Percentiles rank a stretch among this genome's conserved stretches.
These are phyloP conservation scores for Agaricus blazei DNA, from an alignment of 768 basidiomycete species.

Conservation along the genomic window DNA sequence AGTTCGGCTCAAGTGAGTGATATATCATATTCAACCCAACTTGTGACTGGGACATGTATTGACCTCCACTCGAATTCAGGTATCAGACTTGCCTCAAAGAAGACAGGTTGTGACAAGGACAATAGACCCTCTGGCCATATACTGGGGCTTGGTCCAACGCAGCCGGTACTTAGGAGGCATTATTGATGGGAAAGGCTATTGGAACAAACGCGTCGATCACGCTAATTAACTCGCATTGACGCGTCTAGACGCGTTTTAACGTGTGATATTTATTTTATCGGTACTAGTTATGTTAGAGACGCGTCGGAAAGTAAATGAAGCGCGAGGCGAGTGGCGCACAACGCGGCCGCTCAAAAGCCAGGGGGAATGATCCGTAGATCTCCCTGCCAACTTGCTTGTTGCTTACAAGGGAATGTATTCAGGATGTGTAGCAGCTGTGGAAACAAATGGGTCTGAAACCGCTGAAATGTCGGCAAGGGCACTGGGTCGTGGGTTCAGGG, in stretches of 20 bases:
- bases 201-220: constrained; percentile 16
- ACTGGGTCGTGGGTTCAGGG: neutral
- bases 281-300: constrained; percentile 6
- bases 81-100: too few relatives aligned
- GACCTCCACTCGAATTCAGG: too few relatives aligned
- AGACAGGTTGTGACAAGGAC: too few relatives aligned
- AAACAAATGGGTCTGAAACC: too few relatives aligned
- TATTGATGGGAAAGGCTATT: neutral
- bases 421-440: too few relatives aligned
- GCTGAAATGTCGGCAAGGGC: neutral
- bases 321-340: constrained; percentile 15
- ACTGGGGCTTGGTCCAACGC: neutral
- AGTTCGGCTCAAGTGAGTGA: too few relatives aligned
- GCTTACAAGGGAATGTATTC: neutral
- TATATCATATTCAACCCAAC: too few relatives aligned
- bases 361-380: constrained; percentile 29
- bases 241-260: constrained; percentile 47
- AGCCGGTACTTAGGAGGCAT: neutral
- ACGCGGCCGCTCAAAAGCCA: constrained; percentile 18
- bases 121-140: too few relatives aligned
- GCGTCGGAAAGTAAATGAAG: constrained; percentile 15
- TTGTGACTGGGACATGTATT: too few relatives aligned
- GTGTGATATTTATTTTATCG: constrained; percentile 14
- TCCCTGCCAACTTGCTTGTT: constrained; percentile 18
- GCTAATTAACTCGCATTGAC: constrained; percentile 26